Percentiles rank a stretch among this genome's conserved stretches.
These are phyloP conservation scores for Sphaerulina musiva DNA, from an alignment of 2,329 filamentous ascomycete species.

Conservation along the genomic window DNA sequence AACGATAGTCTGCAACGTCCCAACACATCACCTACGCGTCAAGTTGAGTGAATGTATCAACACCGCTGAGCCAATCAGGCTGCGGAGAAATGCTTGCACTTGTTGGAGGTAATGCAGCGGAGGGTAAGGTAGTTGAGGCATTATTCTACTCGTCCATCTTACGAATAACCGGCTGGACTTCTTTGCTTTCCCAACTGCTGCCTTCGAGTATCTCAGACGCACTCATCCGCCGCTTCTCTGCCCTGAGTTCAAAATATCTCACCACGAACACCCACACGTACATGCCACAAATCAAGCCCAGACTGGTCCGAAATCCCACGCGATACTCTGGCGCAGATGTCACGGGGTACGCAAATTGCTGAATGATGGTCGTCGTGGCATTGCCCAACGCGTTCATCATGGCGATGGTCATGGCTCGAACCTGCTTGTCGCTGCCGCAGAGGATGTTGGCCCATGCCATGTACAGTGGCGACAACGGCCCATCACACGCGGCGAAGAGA, in stretches of 20 bases:
- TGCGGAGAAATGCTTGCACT: no score
- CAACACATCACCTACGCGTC: no score
- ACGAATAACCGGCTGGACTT: neutral
- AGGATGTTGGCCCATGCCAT: constrained; percentile 36
- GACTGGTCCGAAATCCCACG: constrained; percentile 12
- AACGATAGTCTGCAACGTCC: no score
- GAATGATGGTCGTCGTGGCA: constrained; percentile 18
- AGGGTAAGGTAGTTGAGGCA: no score
- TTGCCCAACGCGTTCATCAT: constrained; percentile 35
- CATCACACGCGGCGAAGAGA: constrained; percentile 35
- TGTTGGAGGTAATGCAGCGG: no score
- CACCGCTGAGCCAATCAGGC: no score
- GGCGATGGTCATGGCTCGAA: constrained; percentile 33
- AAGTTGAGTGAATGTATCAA: no score
- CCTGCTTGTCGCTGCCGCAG: constrained; percentile 32
- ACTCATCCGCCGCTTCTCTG: neutral
- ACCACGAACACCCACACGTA: constrained; percentile 14
- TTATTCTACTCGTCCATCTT: neutral
- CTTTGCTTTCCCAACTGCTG: neutral
- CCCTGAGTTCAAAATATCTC: constrained; percentile 10
- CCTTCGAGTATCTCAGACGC: neutral
- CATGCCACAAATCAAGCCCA: constrained; percentile 15
- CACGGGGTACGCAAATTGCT: constrained; percentile 19
- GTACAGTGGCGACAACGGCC: constrained; percentile 35
- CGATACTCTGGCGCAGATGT: constrained; percentile 7